Percentiles rank a stretch among this genome's conserved stretches.
Conservation (phyloP, 2,329 filamentous ascomycete species). For the Phialophora tarda region DNA sequence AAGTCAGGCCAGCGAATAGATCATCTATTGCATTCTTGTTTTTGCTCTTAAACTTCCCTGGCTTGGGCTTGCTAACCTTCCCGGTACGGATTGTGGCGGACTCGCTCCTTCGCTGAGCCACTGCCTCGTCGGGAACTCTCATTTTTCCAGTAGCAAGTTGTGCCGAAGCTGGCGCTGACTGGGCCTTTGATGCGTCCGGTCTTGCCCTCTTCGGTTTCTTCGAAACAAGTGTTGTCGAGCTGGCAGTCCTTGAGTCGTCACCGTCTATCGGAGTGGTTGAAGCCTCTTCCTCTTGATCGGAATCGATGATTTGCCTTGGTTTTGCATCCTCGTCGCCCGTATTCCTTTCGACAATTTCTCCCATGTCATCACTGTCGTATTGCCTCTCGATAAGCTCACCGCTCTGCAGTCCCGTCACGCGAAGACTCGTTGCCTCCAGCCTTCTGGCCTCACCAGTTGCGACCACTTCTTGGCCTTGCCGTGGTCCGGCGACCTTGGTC, state of each 20-base stretch:
- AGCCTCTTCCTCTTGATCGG: background rate
- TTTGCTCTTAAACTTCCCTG: constrained; percentile 55
- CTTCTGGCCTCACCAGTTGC: constrained; percentile 25
- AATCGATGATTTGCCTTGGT: background rate
- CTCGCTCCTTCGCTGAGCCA: background rate
- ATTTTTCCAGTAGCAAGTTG: background rate
- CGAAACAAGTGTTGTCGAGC: too few relatives aligned
- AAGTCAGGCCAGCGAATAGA: constrained; percentile 68
- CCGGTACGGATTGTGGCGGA: background rate
- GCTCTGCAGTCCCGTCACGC: constrained; percentile 26
- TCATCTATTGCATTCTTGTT: constrained; percentile 73
- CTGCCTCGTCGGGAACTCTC: background rate
- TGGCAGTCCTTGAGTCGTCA: background rate
- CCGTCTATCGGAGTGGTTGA: background rate
- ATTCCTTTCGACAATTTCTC: constrained; percentile 32
- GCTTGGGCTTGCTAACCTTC: background rate
- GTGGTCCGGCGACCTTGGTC: constrained; percentile 1
- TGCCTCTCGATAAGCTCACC: constrained; percentile 33
- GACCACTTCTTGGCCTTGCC: constrained; percentile 35
- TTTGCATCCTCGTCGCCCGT: background rate
- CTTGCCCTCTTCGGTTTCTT: background rate
- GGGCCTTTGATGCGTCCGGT: background rate
- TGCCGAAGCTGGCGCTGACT: background rate
- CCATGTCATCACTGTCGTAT: constrained; percentile 33
- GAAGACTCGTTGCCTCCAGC: constrained; percentile 20